These are phyloP conservation scores for Asterionellopsis glacialis DNA, from an alignment of 108 stramenopile genomes.

Conservation along the genomic window DNA sequence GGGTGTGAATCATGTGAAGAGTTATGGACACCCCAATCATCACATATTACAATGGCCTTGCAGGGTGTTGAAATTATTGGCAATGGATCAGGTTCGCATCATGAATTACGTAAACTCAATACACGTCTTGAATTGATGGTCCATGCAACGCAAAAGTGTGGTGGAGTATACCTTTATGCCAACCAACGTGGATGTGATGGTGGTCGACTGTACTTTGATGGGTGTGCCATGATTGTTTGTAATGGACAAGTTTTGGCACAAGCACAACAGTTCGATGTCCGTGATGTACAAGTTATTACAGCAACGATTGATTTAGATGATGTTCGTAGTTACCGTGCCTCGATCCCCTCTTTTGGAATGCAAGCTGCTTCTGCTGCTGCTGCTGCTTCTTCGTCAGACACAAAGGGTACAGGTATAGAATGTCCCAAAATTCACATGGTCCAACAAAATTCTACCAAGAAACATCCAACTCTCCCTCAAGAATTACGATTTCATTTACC, in stretches of 20 bases:
- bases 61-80: constrained; percentile 94
- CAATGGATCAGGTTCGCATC: constrained; percentile 96
- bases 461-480: constrained; percentile 4
- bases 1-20: constrained; percentile 98
- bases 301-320: constrained; percentile 96
- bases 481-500: constrained; percentile 48
- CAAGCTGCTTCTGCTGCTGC: constrained; percentile 51
- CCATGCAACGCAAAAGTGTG: constrained; percentile 88
- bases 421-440: constrained; percentile 1
- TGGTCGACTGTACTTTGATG: constrained; percentile 92
- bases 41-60: constrained; percentile 87
- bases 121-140: constrained; percentile 84
- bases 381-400: background rate
- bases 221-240: constrained; percentile 89
- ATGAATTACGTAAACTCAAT: constrained; percentile 89
- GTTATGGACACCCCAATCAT: constrained; percentile 89
- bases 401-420: background rate
- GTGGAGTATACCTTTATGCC: constrained; percentile 96
- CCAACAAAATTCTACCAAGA: constrained; percentile 12
- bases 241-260: constrained; percentile 94
- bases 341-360: constrained; percentile 77
- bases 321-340: constrained; percentile 87
- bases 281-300: constrained; percentile 88
- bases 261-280: constrained; percentile 87
- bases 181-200: constrained; percentile 99